A percentile compares a stretch with the other conserved stretches of the same genome.
phyloP scores from a whole-genome alignment of 352 stramenopile genomes.

The Phytophthora tubulina region DNA sequence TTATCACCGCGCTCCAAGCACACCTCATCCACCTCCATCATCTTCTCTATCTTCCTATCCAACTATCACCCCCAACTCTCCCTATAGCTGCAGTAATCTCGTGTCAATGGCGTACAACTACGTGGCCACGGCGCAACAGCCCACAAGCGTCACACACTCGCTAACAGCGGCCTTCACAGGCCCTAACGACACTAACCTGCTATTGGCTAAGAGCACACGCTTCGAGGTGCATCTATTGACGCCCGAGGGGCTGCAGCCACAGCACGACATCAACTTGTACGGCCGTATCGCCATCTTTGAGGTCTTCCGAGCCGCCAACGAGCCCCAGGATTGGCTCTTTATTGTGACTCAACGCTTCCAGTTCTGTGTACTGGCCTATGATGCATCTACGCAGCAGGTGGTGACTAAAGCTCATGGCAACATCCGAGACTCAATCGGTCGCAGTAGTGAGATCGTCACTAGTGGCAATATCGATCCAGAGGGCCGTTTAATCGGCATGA shows the following conservation, averaged over 20 bases:
- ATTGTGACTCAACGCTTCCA: slow-evolving; percentile 92
- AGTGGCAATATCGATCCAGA: slow-evolving; percentile 91
- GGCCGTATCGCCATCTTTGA: slow-evolving; percentile 91
- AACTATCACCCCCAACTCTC: not conserved
- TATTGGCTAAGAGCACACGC: slow-evolving; percentile 90
- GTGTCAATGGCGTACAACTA: slow-evolving; percentile 89
- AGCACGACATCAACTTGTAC: slow-evolving; percentile 90
- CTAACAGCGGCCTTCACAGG: slow-evolving; percentile 93
- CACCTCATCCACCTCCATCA: not conserved
- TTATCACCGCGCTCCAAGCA: too few species aligned
- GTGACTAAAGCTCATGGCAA: slow-evolving; percentile 89
- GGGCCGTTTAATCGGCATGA: slow-evolving; percentile 90
- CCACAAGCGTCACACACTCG: slow-evolving; percentile 93
- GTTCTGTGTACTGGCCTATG: slow-evolving; percentile 91
- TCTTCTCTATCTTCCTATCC: slow-evolving; percentile 14
- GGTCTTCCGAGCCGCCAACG: slow-evolving; percentile 77
- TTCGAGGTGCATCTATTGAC: slow-evolving; percentile 92
- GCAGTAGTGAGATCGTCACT: slow-evolving; percentile 90
- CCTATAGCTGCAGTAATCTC: slow-evolving; percentile 16
- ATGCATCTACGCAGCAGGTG: slow-evolving; percentile 70
- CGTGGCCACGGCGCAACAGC: slow-evolving; percentile 94
- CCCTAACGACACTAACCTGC: slow-evolving; percentile 89
- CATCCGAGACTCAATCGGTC: slow-evolving; percentile 87
- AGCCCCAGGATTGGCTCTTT: slow-evolving; percentile 89
- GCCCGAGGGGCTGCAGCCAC: slow-evolving; percentile 83